A percentile compares a stretch with the other conserved stretches of the same genome.
These are phyloP conservation scores for Biscogniauxia mediterranea DNA, from an alignment of 2,329 filamentous ascomycete genomes.

Conservation along the genomic window DNA sequence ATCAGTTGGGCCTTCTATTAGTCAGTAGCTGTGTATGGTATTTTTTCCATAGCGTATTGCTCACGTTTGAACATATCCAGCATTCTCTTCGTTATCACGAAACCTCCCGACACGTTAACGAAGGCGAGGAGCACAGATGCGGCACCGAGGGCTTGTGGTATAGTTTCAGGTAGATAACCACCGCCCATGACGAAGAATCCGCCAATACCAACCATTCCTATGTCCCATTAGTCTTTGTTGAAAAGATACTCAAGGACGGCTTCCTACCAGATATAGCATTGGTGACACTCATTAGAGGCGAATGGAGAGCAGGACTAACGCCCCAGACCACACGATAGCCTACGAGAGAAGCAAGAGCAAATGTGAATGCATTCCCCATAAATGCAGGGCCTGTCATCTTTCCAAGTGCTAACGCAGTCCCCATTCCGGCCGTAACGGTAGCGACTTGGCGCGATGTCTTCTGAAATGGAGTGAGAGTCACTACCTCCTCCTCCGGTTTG, in stretches of 20 bases:
- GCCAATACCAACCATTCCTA: conserved; percentile 80
- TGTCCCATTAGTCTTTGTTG: conserved; percentile 16
- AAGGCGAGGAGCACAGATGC: conserved; percentile 80
- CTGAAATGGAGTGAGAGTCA: conserved; percentile 78
- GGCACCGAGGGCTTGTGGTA: conserved; percentile 77
- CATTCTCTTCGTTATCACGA: conserved; percentile 91
- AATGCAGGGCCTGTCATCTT: conserved; percentile 80
- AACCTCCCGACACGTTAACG: conserved; percentile 84
- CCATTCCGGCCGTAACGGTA: conserved; percentile 74
- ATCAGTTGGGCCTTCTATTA: conserved; percentile 65
- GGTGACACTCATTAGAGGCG: conserved; percentile 87
- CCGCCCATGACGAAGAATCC: conserved; percentile 88
- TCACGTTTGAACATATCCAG: conserved; percentile 82
- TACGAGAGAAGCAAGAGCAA: conserved; percentile 78
- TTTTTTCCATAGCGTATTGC: conserved; percentile 17
- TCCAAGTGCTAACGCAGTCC: conserved; percentile 69
- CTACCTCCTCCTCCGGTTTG: conserved; percentile 51
- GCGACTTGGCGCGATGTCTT: conserved; percentile 74
- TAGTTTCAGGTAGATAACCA: conserved; percentile 71
- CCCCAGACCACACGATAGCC: conserved; percentile 90
- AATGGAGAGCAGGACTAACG: conserved; percentile 78
- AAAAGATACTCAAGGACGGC: neutral
- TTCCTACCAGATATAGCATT: conserved; percentile 77
- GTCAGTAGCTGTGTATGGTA: conserved; percentile 21
- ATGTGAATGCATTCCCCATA: conserved; percentile 86